Base-by-base conservation (phyloP, 208 protist species). In the Trypanosoma avium region DNA sequence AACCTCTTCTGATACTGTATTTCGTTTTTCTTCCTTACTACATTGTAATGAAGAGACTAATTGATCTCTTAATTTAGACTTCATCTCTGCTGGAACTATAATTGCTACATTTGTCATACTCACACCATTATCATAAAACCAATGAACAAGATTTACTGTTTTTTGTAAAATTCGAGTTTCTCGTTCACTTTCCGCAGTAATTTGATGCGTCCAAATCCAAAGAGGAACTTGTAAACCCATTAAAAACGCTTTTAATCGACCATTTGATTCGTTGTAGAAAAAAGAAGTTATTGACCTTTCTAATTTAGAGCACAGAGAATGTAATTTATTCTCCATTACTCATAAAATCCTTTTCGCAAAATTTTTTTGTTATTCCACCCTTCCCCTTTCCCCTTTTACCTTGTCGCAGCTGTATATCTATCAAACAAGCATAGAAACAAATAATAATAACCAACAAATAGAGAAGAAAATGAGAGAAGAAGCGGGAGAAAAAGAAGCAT, bases 191-290 rank as follows among this genome's bases (percentile, higher is more conserved):
- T 68, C 46, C 26, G 21, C 60, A n/a, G 48, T 56, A 9, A 65
- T 49, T 27, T 75, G 65, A 43, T 92, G 81, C 10, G 83, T 94
- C 86, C 90, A 95, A 38, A 92, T 57, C 83, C 84, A 95, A 12
- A 95, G 69, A 15, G 90, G 90, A 2, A 75, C 65, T 78, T 90
- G 82, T 68, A 95, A 59, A 1, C 90, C 90, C 53, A 88, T 63
- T 13, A 47, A 38, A 35, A 83, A 72, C 9, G 75, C 74, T 2
- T 62, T 61, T 13, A 54, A 61, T 6, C 84, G 73, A 6, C 62
- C 29, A 46, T 65, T 58, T 4, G 50, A 29, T 1, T 57, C 73
- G 15, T 72, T 73, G 66, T 95, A 95, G 57, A 89, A 90, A 53
- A 69, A 77, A 10, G 64, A 67, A 1, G 80, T 87, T 58, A 95